phyloP scores from a whole-genome alignment of 208 protist species.

The Tritrichomonas musculus region DNA sequence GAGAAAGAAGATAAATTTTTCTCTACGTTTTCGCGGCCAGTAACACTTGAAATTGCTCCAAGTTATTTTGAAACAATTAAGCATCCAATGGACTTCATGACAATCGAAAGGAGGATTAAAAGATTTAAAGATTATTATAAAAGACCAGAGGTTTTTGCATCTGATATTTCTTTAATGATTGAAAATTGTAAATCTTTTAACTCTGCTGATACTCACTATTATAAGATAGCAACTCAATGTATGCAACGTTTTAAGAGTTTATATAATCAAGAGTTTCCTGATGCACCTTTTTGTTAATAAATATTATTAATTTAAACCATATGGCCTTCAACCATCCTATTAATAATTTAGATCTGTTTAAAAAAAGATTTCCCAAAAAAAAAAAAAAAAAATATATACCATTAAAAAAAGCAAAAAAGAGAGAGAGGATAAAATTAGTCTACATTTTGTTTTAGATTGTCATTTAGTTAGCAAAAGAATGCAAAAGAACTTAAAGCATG shows the following conservation, averaged over 20 bases:
- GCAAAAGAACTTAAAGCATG: too few species aligned
- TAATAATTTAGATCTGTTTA: too few species aligned
- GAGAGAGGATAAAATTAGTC: too few species aligned
- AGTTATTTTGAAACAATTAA: constrained; percentile 5
- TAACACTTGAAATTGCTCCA: neutral
- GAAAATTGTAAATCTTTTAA: constrained; percentile 13
- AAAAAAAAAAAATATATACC: too few species aligned
- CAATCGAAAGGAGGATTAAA: neutral
- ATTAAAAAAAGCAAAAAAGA: too few species aligned
- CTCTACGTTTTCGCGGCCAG: neutral
- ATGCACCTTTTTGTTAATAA: neutral
- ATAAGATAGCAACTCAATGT: neutral
- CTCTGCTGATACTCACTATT: neutral
- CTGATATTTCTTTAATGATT: neutral
- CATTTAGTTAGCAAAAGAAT: too few species aligned
- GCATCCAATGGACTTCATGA: neutral
- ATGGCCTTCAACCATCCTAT: too few species aligned
- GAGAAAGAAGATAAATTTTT: neutral
- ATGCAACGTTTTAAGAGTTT: neutral
- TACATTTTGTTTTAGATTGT: too few species aligned
- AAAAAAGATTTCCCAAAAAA: too few species aligned
- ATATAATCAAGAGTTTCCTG: neutral
- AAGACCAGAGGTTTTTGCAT: neutral
- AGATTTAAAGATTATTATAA: neutral
- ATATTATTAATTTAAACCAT: too few species aligned